Base-by-base conservation (phyloP, 345 rosid genomes). In the Microthlaspi erraticum region DNA sequence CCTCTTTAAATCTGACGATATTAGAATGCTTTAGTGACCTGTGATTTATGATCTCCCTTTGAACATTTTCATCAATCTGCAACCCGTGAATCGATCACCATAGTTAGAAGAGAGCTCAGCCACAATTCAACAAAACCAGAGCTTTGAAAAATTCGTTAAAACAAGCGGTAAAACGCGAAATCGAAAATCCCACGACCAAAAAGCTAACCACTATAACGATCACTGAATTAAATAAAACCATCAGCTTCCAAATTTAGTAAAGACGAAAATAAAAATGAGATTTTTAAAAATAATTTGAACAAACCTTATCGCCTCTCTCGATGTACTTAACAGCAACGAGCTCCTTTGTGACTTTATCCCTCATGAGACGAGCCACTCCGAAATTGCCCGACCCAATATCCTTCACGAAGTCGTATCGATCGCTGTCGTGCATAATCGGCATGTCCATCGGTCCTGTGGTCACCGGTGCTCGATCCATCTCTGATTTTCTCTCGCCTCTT, bases 361-460 rank as follows among this genome's bases (percentile, higher is more conserved):
- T 87, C 99, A 89, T 91, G 37, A 94, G 90, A 43, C 95, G 78
- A 10, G 96, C 97, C 0, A 94, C 90, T 0, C 96, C 98, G 33
- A 91, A 91, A 73, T 93, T 93, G 52, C 97, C 97, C 1, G 92
- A 82, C 29, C 98, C 99, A 67, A 94, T 94, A 81, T 89, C 95
- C 29, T 79, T 81, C 8, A 94, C 90, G 26, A 89, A 83, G 77
- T 94, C 99, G 71, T 88, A 94, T 2, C 96, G 87, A 77, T 89
- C 97, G 44, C 96, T 87, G 41, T 94, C 97, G 83, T 94, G 97
- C 86, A 88, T 83, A 77, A 91, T 94, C 81, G 96, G 98, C 93
- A 91, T 50, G 71, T 91, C 95, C 90, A 89, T 85, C n/a, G 86
- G 86, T 13, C 86, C 86, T 45, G 84, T 74, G 3, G 81, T 72